phyloP scores from a whole-genome alignment of 2,329 filamentous ascomycete genomes.

The Esteya vermicola region DNA sequence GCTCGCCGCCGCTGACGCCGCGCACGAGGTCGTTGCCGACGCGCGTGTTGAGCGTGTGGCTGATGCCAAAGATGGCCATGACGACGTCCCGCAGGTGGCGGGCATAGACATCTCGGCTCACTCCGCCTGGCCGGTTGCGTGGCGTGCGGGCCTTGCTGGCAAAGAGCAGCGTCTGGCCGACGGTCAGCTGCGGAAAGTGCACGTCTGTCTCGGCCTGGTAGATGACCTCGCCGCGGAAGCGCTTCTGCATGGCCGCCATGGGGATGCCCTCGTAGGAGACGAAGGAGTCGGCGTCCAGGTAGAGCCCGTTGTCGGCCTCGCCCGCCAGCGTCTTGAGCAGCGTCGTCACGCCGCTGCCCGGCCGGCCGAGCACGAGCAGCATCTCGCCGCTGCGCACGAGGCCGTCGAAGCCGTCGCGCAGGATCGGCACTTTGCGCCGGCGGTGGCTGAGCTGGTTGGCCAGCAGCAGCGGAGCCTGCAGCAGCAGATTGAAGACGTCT shows the following conservation, averaged over 20 bases:
- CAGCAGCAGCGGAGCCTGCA: slow-evolving; percentile 28
- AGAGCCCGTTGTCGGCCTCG: slow-evolving; percentile 39
- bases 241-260: slow-evolving; percentile 19
- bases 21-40: slow-evolving; percentile 55
- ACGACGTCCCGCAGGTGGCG: slow-evolving; percentile 47
- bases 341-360: slow-evolving; percentile 42
- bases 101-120: slow-evolving; percentile 16
- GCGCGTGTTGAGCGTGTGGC: slow-evolving; percentile 51
- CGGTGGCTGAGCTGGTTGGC: slow-evolving; percentile 36
- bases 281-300: slow-evolving; percentile 21
- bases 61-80: slow-evolving; percentile 56
- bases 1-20: slow-evolving; percentile 46
- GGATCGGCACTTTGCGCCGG: slow-evolving; percentile 37
- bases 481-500: slow-evolving; percentile 46
- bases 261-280: slow-evolving; percentile 7
- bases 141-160: slow-evolving; percentile 47
- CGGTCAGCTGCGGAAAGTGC: slow-evolving; percentile 54
- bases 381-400: slow-evolving; percentile 40
- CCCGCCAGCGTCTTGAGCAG: slow-evolving; percentile 53
- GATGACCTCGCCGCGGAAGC: slow-evolving; percentile 20
- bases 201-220: slow-evolving; percentile 56
- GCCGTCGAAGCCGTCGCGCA: slow-evolving; percentile 36
- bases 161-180: slow-evolving; percentile 52
- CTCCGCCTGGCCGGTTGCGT: background rate
- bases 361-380: slow-evolving; percentile 42